Percentiles rank a stretch among this genome's conserved stretches.
Conservation (phyloP, 1,284 basidiomycete genomes). For the Cryptococcus sp. region DNA sequence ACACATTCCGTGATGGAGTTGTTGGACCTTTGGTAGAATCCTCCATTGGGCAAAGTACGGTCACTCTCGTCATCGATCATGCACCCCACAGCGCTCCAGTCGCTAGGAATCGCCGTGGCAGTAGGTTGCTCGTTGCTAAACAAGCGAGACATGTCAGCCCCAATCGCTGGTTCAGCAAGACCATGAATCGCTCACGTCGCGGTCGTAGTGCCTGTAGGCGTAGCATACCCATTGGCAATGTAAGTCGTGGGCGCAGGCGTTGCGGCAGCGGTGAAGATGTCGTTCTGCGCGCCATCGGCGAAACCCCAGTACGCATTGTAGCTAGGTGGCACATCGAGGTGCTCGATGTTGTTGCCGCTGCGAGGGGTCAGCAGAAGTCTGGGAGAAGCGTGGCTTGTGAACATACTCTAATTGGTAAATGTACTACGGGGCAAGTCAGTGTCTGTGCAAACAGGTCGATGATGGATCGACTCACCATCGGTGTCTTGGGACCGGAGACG, state of each 20-base stretch:
- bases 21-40: neutral
- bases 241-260: conserved; percentile 22
- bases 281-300: conserved; percentile 35
- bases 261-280: conserved; percentile 28
- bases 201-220: conserved; percentile 1
- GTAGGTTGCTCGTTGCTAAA: conserved; percentile 10
- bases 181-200: neutral
- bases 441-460: conserved; percentile 63
- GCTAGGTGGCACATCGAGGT: conserved; percentile 26
- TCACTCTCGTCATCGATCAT: neutral
- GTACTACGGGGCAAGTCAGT: conserved; percentile 48
- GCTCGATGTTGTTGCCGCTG: conserved; percentile 61
- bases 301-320: conserved; percentile 37
- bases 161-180: too few species aligned
- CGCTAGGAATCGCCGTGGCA: conserved; percentile 13
- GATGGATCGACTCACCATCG: conserved; percentile 54
- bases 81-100: conserved; percentile 8
- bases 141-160: neutral
- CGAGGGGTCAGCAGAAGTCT: neutral
- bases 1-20: conserved; percentile 7
- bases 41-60: conserved; percentile 8
- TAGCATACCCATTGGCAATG: conserved; percentile 6
- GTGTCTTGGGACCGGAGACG: conserved; percentile 38
- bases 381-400: too few species aligned
- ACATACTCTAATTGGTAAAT: conserved; percentile 31